phyloP scores from a whole-genome alignment of 352 stramenopile species.

The Stephanocyclus meneghinianus region DNA sequence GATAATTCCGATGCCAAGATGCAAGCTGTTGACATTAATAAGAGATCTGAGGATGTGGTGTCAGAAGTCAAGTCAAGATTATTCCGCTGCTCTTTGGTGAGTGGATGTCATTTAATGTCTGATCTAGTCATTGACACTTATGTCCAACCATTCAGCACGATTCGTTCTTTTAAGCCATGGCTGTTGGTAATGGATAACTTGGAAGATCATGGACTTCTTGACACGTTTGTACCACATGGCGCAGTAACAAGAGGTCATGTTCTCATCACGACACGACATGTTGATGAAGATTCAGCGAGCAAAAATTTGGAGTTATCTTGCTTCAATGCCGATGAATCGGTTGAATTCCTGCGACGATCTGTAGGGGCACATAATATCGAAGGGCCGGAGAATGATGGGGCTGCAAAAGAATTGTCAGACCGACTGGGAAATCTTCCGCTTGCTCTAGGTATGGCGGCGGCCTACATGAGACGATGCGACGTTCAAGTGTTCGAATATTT shows the following conservation, averaged over 20 bases:
- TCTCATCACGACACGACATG: slow-evolving; percentile 63
- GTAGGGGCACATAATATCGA: slow-evolving; percentile 52
- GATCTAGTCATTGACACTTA: too few species aligned
- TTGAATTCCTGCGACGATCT: slow-evolving; percentile 54
- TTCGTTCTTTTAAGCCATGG: slow-evolving; percentile 59
- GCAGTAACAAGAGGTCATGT: slow-evolving; percentile 56
- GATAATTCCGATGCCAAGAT: neutral
- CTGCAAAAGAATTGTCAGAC: slow-evolving; percentile 44
- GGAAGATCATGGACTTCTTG: slow-evolving; percentile 56
- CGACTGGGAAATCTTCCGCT: slow-evolving; percentile 68
- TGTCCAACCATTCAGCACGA: too few species aligned
- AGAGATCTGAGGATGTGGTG: slow-evolving; percentile 51
- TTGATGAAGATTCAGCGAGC: slow-evolving; percentile 31
- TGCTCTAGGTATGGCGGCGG: slow-evolving; percentile 61
- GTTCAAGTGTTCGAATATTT: slow-evolving; percentile 68
- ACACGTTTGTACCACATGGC: slow-evolving; percentile 62
- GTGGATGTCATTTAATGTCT: too few species aligned
- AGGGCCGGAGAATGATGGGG: slow-evolving; percentile 25
- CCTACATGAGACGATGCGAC: slow-evolving; percentile 73
- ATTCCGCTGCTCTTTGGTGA: slow-evolving; percentile 24
- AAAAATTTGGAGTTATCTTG: slow-evolving; percentile 55
- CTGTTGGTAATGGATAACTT: slow-evolving; percentile 78
- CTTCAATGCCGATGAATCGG: slow-evolving; percentile 53
- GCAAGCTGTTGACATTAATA: slow-evolving; percentile 35
- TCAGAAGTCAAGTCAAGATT: slow-evolving; percentile 49